Conservation (phyloP, 2,329 filamentous ascomycete genomes). For the Hymenoscyphus salicellus region DNA sequence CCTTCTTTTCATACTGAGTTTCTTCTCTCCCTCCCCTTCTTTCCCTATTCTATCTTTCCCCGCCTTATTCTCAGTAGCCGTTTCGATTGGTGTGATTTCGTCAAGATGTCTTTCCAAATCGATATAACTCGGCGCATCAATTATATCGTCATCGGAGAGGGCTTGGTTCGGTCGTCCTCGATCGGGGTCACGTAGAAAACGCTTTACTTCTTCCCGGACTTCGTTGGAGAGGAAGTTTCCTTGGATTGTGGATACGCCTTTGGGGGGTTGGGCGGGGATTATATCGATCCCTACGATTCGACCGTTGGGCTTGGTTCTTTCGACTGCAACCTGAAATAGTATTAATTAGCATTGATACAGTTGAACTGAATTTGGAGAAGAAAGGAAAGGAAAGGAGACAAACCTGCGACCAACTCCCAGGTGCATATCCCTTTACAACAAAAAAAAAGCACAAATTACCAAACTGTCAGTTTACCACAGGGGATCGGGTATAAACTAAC, state of each 20-base stretch:
- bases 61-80: neutral
- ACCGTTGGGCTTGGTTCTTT: conserved; percentile 71
- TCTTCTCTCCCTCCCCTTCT: conserved; percentile 38
- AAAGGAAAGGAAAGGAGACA: too few species aligned
- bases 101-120: conserved; percentile 57
- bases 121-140: conserved; percentile 56
- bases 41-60: conserved; percentile 31
- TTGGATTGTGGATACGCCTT: conserved; percentile 90
- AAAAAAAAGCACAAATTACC: conserved; percentile 17
- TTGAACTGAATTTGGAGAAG: too few species aligned
- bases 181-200: conserved; percentile 66
- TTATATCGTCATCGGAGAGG: conserved; percentile 27
- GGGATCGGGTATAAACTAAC: conserved; percentile 46
- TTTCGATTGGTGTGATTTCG: conserved; percentile 8
- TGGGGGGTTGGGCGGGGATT: conserved; percentile 85
- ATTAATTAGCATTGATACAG: too few species aligned
- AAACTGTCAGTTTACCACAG: neutral
- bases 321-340: conserved; percentile 82
- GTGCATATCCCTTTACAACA: conserved; percentile 65
- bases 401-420: conserved; percentile 70
- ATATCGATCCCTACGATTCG: conserved; percentile 89
- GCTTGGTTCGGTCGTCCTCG: conserved; percentile 49
- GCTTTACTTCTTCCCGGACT: conserved; percentile 73
- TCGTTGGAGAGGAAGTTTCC: conserved; percentile 79
- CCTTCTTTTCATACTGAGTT: neutral